Conservation (phyloP, 148 eudicot genomes). For the Camellia sinensis region DNA sequence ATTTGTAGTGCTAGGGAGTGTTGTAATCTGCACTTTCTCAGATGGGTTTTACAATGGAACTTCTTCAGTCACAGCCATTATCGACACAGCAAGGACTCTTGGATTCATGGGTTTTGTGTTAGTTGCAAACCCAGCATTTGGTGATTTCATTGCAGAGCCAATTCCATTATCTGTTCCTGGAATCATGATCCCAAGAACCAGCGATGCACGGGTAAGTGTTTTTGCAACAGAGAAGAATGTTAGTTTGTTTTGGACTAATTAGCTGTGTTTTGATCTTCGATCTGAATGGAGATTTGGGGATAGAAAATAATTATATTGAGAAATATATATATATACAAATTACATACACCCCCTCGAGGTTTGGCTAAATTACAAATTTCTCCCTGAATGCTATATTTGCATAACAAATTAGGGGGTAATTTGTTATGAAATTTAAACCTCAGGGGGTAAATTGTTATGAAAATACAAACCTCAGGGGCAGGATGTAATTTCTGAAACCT, state of each 20-base stretch:
- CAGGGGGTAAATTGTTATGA: too few species aligned
- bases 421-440: too few species aligned
- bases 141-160: conserved; percentile 85
- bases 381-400: too few species aligned
- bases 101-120: conserved; percentile 74
- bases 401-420: too few species aligned
- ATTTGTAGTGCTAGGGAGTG: conserved; percentile 46
- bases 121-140: conserved; percentile 68
- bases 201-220: conserved; percentile 50
- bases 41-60: conserved; percentile 75
- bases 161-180: conserved; percentile 70
- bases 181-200: conserved; percentile 75
- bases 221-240: not conserved
- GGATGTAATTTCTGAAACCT: too few species aligned
- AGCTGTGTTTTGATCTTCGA: too few species aligned
- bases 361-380: too few species aligned
- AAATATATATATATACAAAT: too few species aligned
- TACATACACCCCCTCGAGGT: too few species aligned
- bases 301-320: too few species aligned
- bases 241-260: not conserved
- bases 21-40: conserved; percentile 87
- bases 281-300: too few species aligned
- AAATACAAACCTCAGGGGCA: too few species aligned
- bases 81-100: conserved; percentile 52
- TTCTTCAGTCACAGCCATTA: conserved; percentile 59